These are phyloP conservation scores for Polymyxa betae DNA, from an alignment of 208 protist genomes.

Conservation along the genomic window DNA sequence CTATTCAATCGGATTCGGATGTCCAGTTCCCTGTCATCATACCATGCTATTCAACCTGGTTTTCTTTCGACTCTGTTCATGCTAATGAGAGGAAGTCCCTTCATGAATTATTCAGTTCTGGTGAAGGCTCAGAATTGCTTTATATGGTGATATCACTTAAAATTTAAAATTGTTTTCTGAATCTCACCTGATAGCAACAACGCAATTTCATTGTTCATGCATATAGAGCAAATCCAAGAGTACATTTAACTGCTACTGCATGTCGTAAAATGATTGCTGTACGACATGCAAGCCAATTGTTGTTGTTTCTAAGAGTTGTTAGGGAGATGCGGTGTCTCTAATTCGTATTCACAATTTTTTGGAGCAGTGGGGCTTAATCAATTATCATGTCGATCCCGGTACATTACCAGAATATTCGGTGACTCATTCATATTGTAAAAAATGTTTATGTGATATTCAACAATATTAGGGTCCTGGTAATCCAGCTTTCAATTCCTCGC, in stretches of 20 bases:
- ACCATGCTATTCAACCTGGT: constrained; percentile 25
- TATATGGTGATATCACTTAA: neutral
- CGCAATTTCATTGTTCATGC: constrained; percentile 45
- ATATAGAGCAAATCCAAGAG: constrained; percentile 18
- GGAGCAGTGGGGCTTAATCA: constrained; percentile 50
- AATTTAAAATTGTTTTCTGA: neutral
- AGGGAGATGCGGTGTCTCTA: constrained; percentile 27
- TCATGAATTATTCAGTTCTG: constrained; percentile 13
- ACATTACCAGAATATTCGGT: constrained; percentile 18
- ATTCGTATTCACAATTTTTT: constrained; percentile 51
- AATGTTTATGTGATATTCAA: neutral
- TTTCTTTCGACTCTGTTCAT: constrained; percentile 15
- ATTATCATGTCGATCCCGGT: constrained; percentile 52
- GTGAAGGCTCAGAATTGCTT: neutral
- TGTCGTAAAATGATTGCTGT: constrained; percentile 49
- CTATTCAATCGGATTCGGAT: neutral
- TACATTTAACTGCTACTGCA: constrained; percentile 33
- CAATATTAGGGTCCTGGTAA: constrained; percentile 35
- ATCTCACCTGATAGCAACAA: neutral
- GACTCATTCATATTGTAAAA: neutral
- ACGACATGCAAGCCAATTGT: neutral
- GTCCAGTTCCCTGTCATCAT: constrained; percentile 37
- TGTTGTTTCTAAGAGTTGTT: neutral
- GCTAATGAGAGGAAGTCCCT: constrained; percentile 41
- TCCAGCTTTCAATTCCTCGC: neutral